phyloP scores from a whole-genome alignment of 306 rosid genomes.

The Glycine soja region DNA sequence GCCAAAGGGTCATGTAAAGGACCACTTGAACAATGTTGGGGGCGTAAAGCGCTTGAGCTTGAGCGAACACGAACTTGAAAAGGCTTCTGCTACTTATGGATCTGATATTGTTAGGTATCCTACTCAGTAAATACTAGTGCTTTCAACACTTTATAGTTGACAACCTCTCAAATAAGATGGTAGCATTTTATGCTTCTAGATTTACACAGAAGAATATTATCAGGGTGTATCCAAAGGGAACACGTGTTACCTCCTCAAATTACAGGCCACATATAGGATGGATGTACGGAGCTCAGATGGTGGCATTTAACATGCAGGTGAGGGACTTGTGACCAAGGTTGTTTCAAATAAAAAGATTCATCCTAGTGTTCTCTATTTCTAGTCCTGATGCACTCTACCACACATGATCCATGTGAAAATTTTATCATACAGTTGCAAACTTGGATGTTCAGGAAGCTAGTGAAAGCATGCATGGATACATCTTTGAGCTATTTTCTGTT shows the following conservation, averaged over 20 bases:
- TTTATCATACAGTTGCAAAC: neutral
- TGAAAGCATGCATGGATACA: neutral
- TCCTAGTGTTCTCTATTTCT: slow-evolving; percentile 13
- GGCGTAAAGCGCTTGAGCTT: slow-evolving; percentile 86
- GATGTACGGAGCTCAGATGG: slow-evolving; percentile 97
- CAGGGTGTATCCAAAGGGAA: slow-evolving; percentile 89
- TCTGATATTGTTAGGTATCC: slow-evolving; percentile 74
- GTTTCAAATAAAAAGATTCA: slow-evolving; percentile 35
- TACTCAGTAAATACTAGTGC: neutral
- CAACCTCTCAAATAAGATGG: slow-evolving; percentile 35
- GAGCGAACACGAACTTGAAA: slow-evolving; percentile 78
- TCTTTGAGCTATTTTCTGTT: slow-evolving; percentile 11
- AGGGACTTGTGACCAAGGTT: slow-evolving; percentile 41
- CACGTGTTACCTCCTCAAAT: slow-evolving; percentile 80
- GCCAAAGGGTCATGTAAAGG: slow-evolving; percentile 69
- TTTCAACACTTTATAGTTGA: slow-evolving; percentile 6
- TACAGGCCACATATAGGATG: slow-evolving; percentile 87
- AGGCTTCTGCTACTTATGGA: slow-evolving; percentile 61
- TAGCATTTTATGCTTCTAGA: slow-evolving; percentile 55
- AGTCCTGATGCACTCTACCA: neutral
- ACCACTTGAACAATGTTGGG: slow-evolving; percentile 58
- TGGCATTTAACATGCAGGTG: slow-evolving; percentile 97
- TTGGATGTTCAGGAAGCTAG: slow-evolving; percentile 18
- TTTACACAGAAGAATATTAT: slow-evolving; percentile 81
- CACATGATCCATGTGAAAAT: neutral